Evolutionary conservation across 306 rosid species (phyloP).

Genomic region (Prunus davidiana): DNA sequence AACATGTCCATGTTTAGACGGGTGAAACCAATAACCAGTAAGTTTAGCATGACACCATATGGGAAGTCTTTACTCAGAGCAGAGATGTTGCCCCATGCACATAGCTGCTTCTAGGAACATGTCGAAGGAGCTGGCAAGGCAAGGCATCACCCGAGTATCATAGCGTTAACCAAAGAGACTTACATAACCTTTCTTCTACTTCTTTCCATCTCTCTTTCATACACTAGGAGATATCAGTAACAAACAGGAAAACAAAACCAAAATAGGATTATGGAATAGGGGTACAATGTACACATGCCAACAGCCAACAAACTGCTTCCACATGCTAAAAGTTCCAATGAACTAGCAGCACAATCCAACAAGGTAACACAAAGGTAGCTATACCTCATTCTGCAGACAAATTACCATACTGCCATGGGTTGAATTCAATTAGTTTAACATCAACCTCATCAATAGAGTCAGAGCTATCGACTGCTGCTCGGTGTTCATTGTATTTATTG

Average conservation of each 20-base stretch:
- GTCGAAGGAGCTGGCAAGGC: not conserved
- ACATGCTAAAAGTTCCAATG: not conserved
- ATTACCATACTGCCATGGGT: slow-evolving; percentile 82
- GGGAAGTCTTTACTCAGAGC: not conserved
- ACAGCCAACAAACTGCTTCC: not conserved
- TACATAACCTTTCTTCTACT: not conserved
- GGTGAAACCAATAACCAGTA: not conserved
- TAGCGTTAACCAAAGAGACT: not conserved
- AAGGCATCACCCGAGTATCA: not conserved
- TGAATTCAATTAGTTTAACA: slow-evolving; percentile 54
- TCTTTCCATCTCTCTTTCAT: not conserved
- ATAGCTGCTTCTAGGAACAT: not conserved
- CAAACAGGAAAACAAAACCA: not conserved
- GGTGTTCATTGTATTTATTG: slow-evolving; percentile 62
- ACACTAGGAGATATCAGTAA: not conserved
- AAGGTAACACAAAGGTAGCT: not conserved
- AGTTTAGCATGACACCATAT: not conserved
- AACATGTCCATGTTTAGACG: not conserved
- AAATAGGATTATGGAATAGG: not conserved
- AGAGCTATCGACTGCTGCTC: slow-evolving; percentile 48
- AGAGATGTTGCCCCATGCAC: not conserved
- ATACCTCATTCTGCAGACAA: slow-evolving; percentile 44
- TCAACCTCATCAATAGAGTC: slow-evolving; percentile 38
- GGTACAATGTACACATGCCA: slow-evolving; percentile 5
- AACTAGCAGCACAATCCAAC: slow-evolving; percentile 2